phyloP scores from a whole-genome alignment of 768 basidiomycete species.

The Amylocystis lapponica region DNA sequence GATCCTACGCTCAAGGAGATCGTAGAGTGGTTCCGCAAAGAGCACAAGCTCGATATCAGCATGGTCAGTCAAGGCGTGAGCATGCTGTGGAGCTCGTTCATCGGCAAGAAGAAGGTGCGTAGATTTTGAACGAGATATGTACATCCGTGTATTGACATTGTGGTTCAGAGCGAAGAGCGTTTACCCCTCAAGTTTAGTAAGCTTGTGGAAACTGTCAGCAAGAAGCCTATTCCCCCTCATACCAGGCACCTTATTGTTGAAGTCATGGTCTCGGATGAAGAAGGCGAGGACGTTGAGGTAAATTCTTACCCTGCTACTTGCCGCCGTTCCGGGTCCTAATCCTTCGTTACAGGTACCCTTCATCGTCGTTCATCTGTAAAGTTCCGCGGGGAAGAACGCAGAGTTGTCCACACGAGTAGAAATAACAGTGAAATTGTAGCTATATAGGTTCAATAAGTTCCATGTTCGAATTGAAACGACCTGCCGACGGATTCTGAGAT shows the following conservation, averaged over 20 bases:
- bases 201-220: slow-evolving; percentile 90
- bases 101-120: slow-evolving; percentile 87
- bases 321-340: slow-evolving; percentile 1
- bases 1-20: slow-evolving; percentile 87
- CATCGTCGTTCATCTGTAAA: slow-evolving; percentile 62
- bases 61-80: slow-evolving; percentile 98
- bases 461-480: too few relatives aligned
- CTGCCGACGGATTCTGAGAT: too few relatives aligned
- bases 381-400: not conserved
- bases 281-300: slow-evolving; percentile 94
- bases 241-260: slow-evolving; percentile 85
- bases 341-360: slow-evolving; percentile 61
- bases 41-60: slow-evolving; percentile 80
- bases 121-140: not conserved
- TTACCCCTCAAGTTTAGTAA: slow-evolving; percentile 86
- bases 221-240: slow-evolving; percentile 85
- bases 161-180: slow-evolving; percentile 75
- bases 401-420: not conserved
- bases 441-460: not conserved
- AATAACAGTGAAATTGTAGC: not conserved
- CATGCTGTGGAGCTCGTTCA: slow-evolving; percentile 96
- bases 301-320: slow-evolving; percentile 9
- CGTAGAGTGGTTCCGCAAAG: slow-evolving; percentile 73
- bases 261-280: slow-evolving; percentile 89
- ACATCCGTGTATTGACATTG: slow-evolving; percentile 3